Base-by-base conservation (phyloP, 257 asterid genomes). In the Primulina tabacum region DNA sequence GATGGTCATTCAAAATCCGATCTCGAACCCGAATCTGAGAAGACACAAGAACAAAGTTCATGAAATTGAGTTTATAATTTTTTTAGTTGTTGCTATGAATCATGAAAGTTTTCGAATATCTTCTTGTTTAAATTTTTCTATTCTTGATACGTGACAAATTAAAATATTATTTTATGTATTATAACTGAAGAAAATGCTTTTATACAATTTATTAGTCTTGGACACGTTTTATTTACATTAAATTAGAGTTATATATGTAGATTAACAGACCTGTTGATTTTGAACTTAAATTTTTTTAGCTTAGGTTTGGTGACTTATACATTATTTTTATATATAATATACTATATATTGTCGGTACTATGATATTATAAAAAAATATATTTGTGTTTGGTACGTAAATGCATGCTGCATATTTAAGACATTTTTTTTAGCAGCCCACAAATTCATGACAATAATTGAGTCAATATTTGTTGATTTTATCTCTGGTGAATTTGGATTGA, bases 11-110 rank as follows among this genome's bases (percentile, higher is more conserved):
- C 56, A 0, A 60, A 74, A 28, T 50, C 60, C 0, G 76, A 77
- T 50, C 7, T 61, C 0, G 80, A 71, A 9, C 59, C 72, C 0
- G 85, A 83, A 11, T 29, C 74, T 0, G 85, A 78, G 9, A 67
- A 73, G 60, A 14, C 78, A 29, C 34, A 75, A 67, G 76, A 77
- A 18, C 68, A 78, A 17, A 40, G 70, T 12, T 21, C 24, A 21
- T 77, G 68, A 71, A 52, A 24, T 3, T 3, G n/a, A 30, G n/a
- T 60, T 35, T 2, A 37, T 17, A 11, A 59, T 12, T 7, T 40
- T 4, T 8, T 65, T 32, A 14, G 43, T 28, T 10, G 4, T 2
- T 32, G 34, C 50, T 35, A 11, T 8, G 3, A 6, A 8, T 63
- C 66, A 29, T 35, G 7, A 10, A 17, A 38, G 29, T 64, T 70